Base-by-base conservation (phyloP, 768 basidiomycete genomes). In the Kwoniella dejecticola region DNA sequence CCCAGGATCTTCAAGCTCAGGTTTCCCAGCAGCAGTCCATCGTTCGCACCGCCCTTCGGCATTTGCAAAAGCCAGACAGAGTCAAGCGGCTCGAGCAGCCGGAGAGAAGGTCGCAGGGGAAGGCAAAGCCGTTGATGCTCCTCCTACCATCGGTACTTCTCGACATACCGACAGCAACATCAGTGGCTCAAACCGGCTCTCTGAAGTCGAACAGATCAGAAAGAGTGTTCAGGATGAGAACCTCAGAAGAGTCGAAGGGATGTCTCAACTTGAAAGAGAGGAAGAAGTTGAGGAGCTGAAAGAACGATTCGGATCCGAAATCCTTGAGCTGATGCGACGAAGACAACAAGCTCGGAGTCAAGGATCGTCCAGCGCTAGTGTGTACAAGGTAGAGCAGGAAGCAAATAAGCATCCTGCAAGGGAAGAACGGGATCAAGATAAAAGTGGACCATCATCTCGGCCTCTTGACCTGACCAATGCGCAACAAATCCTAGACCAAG, bases 221-320 rank as follows among this genome's bases (percentile, higher is more conserved):
- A 15, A 24, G 17, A 68, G 84, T 87, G 54, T 85, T 84, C 63
- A 67, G 67, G 81, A 82, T 56, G 88, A 91, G 70, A 93, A 94
- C 65, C 82, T 83, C 59, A 77, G 79, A 11, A 78, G 80, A 27
- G 83, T 94, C 1, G 84, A 84, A 17, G 76, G 70, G 1, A 94
- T 94, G 92, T 82, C 83, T 2, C 83, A 84, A 11, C 85, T 85
- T 15, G 88, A 93, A 74, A 82, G 86, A 10, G 85, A 87, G 63
- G 77, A 83, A 52, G 90, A 89, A 75, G 81, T 82, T 44, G 79
- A 79, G 52, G 85, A 90, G 63, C 84, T 94, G 41, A 57, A 89
- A 26, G 86, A 89, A 62, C 83, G 84, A 45, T 87, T 94, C 71
- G 91, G 91, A 0, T 80, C 83, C 1, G 85, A 84, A 17, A 82